Evolutionary conservation across 2,329 filamentous ascomycete genomes (phyloP), one percentile per base, ranked within the genome.

Genomic region (Rugonectria rugulosa): DNA sequence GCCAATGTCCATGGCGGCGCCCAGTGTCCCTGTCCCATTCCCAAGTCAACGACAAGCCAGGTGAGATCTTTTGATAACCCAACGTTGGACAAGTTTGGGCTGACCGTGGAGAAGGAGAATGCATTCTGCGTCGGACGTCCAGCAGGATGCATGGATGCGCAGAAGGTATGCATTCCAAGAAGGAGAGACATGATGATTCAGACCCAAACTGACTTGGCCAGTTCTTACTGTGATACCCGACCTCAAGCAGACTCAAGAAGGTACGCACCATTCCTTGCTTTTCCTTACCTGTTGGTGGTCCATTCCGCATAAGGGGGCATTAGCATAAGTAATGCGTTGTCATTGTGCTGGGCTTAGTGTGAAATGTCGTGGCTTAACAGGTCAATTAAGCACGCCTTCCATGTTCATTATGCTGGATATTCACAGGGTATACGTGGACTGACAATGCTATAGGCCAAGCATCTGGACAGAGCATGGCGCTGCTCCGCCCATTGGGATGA

Each of bases 21-120:
- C 60, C 7, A 46, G 59, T 32, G 21, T 51, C 37, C 23, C 47
- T 20, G 24, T 62, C 15, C 62, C 69, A 12, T 65, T 67, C 44
- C 58, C 57, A 14, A 59, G 59, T 37, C 53, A 62, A 29, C 61
- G 65, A 27, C 63, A 64, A 38, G 62, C 57, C 37, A 63, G 67
- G 70, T 70, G 65, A 60, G 65, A 37, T 40, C 2, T 21, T 23
- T 14, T 14, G 9, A 24, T n/a, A 11, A n/a, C 17, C 40, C 5
- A 12, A 29, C 5, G 36, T 24, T 20, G 24, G 17, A 15, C 36
- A 19, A 42, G 29, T 5, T 9, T 14, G 34, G 20, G 23, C 57
- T 67, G 34, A 67, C 54, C 32, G 19, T 31, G 11, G n/a, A 12
- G 20, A 42, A 65, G 57, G 36, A 59, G 57, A 38, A 68, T 66